Evolutionary conservation across 352 stramenopile species (phyloP).

Genomic region (Pythium pyrilobum): DNA sequence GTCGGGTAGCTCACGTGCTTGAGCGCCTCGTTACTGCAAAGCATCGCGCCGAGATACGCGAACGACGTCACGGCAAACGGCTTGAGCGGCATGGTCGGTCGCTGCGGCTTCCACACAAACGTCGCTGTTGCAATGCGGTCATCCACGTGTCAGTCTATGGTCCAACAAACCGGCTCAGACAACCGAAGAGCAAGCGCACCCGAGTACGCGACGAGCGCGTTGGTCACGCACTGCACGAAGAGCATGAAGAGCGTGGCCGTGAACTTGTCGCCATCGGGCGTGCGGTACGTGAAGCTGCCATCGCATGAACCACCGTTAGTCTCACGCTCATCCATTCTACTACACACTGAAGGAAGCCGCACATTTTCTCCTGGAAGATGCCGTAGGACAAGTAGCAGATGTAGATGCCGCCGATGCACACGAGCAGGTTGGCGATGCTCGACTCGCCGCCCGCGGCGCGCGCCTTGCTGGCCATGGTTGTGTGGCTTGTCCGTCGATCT

Average conservation of each 20-base stretch:
- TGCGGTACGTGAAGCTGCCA: constrained; percentile 83
- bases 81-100: constrained; percentile 56
- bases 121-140: too few relatives aligned
- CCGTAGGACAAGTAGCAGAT: constrained; percentile 90
- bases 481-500: not conserved
- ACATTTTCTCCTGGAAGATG: constrained; percentile 94
- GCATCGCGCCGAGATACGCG: constrained; percentile 88
- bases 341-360: constrained; percentile 7
- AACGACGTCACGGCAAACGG: constrained; percentile 87
- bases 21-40: constrained; percentile 89
- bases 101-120: constrained; percentile 78
- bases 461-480: constrained; percentile 12
- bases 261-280: constrained; percentile 81
- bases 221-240: constrained; percentile 90
- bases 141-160: too few relatives aligned
- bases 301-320: not conserved
- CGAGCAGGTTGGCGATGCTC: constrained; percentile 73
- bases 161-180: too few relatives aligned
- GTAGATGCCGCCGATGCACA: constrained; percentile 90
- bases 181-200: constrained; percentile 27
- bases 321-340: not conserved
- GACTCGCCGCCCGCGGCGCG: constrained; percentile 26
- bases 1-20: constrained; percentile 97
- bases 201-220: constrained; percentile 78
- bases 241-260: constrained; percentile 90